Conservation (phyloP, 2,329 filamentous ascomycete species). For the Sordariomycetes sp. region DNA sequence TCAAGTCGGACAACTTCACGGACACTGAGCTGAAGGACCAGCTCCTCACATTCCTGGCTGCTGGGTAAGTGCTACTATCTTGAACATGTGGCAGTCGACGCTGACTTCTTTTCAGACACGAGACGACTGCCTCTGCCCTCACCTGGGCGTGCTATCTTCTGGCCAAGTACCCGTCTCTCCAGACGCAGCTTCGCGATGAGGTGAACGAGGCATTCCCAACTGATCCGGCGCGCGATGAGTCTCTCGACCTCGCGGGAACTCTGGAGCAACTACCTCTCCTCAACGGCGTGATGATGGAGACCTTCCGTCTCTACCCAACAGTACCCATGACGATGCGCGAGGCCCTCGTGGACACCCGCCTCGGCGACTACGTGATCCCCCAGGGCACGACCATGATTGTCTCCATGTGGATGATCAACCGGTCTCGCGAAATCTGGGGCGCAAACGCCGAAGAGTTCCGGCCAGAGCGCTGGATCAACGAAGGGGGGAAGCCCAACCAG, state of each 20-base stretch:
- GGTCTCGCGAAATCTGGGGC: constrained; percentile 56
- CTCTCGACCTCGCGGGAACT: constrained; percentile 30
- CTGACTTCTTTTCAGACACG: constrained; percentile 32
- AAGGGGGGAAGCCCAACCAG: constrained; percentile 41
- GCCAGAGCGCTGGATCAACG: constrained; percentile 57
- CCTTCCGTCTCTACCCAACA: constrained; percentile 57
- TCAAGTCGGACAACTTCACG: constrained; percentile 41
- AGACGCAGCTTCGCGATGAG: constrained; percentile 51
- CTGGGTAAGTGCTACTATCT: constrained; percentile 27
- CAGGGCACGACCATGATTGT: constrained; percentile 56
- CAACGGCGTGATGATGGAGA: constrained; percentile 61
- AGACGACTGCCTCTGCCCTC: constrained; percentile 56
- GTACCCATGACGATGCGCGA: constrained; percentile 57
- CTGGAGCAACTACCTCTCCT: constrained; percentile 60
- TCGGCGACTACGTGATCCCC: constrained; percentile 52
- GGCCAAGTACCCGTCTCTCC: constrained; percentile 46
- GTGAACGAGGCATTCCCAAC: constrained; percentile 38
- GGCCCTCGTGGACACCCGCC: constrained; percentile 43
- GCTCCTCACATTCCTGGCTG: constrained; percentile 45
- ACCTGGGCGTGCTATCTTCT: constrained; percentile 56
- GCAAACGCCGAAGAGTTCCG: constrained; percentile 55
- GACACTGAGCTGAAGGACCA: constrained; percentile 44
- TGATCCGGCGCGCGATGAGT: background rate
- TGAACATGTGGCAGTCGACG: too few relatives aligned
- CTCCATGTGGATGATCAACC: constrained; percentile 51